phyloP scores from a whole-genome alignment of 148 eudicot species.

The Rhododendron ovatum region DNA sequence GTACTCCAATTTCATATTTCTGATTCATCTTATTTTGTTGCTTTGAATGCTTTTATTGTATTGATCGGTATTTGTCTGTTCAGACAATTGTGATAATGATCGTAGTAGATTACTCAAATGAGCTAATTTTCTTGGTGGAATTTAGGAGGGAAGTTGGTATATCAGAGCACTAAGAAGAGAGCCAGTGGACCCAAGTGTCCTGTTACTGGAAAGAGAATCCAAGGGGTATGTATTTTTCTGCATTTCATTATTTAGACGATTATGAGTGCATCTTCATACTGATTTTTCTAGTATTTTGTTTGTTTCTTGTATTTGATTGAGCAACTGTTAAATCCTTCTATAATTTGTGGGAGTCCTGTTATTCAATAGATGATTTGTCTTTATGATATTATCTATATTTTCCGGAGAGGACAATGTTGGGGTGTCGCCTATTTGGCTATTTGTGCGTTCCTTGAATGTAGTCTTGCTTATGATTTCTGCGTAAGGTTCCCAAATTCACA shows the following conservation, averaged over 20 bases:
- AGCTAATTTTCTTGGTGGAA: background rate
- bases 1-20: background rate
- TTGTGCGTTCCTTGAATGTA: background rate
- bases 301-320: background rate
- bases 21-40: background rate
- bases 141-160: conserved; percentile 51
- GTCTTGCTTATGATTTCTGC: background rate
- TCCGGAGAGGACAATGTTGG: background rate
- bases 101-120: background rate
- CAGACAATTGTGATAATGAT: background rate
- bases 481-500: background rate
- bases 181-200: conserved; percentile 62
- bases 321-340: background rate
- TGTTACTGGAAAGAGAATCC: conserved; percentile 54
- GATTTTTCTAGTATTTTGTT: background rate
- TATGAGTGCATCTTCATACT: background rate
- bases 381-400: background rate
- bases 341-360: background rate
- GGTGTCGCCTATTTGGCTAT: background rate
- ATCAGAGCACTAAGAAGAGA: conserved; percentile 56
- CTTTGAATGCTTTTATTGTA: background rate
- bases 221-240: conserved; percentile 35
- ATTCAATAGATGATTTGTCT: background rate
- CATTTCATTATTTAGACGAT: background rate
- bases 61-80: background rate